phyloP scores from a whole-genome alignment of 1,284 basidiomycete genomes.

The Pterula multifida region DNA sequence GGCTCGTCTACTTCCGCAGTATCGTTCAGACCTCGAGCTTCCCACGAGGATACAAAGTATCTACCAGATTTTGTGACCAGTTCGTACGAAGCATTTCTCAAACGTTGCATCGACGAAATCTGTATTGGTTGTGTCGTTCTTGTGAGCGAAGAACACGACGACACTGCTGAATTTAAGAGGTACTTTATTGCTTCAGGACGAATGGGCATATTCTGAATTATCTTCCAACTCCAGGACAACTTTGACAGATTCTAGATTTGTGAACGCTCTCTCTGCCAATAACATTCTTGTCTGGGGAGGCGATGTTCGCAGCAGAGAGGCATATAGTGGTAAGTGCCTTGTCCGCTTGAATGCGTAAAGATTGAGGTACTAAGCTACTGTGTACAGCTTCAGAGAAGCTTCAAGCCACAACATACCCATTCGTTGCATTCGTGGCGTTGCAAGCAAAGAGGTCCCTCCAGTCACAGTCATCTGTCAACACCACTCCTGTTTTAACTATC shows the following conservation, averaged over 20 bases:
- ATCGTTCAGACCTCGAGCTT: conserved; percentile 12
- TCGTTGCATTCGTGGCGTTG: conserved; percentile 81
- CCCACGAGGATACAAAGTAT: conserved; percentile 28
- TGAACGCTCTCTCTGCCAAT: conserved; percentile 55
- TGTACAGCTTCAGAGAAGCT: conserved; percentile 72
- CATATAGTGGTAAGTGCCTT: conserved; percentile 61
- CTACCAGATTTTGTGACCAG: conserved; percentile 68
- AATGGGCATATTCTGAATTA: not conserved
- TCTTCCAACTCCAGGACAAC: conserved; percentile 39
- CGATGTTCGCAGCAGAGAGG: conserved; percentile 69
- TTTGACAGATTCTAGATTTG: conserved; percentile 61
- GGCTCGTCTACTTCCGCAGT: conserved; percentile 28
- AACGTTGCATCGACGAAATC: conserved; percentile 56
- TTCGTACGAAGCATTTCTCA: conserved; percentile 75
- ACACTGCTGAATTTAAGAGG: conserved; percentile 80
- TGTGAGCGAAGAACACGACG: conserved; percentile 86
- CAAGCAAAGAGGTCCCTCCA: conserved; percentile 50
- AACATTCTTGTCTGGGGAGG: conserved; percentile 79
- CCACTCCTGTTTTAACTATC: conserved; percentile 55
- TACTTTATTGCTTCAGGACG: conserved; percentile 14
- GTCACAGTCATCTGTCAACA: conserved; percentile 22
- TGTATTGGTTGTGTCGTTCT: conserved; percentile 74
- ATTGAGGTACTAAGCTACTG: not conserved
- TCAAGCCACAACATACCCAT: conserved; percentile 84
- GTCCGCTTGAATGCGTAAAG: conserved; percentile 3